Evolutionary conservation across 2,329 filamentous ascomycete species (phyloP), one percentile per base, ranked within the genome.

Genomic region (Colletotrichum theobromicola): DNA sequence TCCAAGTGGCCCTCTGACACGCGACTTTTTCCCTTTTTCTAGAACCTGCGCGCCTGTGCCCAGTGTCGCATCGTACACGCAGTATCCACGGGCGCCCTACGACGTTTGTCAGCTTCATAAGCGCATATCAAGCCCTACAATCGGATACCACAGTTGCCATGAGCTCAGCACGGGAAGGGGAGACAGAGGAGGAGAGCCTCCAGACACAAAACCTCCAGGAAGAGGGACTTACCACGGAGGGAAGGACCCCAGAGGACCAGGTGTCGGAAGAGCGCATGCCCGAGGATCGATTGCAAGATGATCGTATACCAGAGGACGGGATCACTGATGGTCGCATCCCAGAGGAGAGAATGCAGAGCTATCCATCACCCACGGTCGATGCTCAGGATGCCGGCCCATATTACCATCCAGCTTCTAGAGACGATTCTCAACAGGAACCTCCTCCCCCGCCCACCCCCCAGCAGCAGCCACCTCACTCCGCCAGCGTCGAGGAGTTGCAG

Each of bases 401-500:
- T 13, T 75, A 76, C 26, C 68, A 76, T 50, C 34, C 76, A 79
- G 24, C 77, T 78, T 68, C 79, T 77, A 69, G 79, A 77, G 77
- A 79, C 24, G 72, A 75, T 34, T 28, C 69, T 32, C 68, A 67
- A 30, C 68, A 72, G 32, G 75, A 72, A 10, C 81, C 81, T 61
- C 77, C 78, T 37, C 84, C 86, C 12, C 78, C 84, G 4, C 80
- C 84, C 16, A 79, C 84, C 18, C 81, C 85, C 24, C 85, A 85
- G 58, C 86, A 87, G 32, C 85, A 87, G 61, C 79, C 83, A 13
- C 78, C 83, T 16, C 84, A 84, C 15, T 83, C 86, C 3, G 83
- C 87, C 42, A 90, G 87, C 72, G 84, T 87, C 7, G 89, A 90
- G 77, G 90, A 91, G 81, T 84, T 91, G 55, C 90, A 90, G 80